A percentile compares a stretch with the other conserved stretches of the same genome.
Conservation (phyloP, 345 rosid genomes). For the Aegle marmelos region DNA sequence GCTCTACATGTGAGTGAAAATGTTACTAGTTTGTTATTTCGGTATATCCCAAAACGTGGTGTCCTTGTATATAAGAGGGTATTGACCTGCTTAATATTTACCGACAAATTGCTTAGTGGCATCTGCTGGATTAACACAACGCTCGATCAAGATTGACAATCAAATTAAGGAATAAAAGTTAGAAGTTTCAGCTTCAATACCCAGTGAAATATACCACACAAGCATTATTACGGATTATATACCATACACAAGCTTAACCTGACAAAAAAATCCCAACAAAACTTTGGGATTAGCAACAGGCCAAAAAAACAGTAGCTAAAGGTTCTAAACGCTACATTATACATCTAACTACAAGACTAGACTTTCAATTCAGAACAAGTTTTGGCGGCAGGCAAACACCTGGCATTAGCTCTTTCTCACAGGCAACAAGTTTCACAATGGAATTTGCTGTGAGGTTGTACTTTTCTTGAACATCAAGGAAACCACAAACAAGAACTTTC, state of each 20-base stretch:
- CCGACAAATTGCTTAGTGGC: no score
- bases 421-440: constrained; percentile 40
- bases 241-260: constrained; percentile 17
- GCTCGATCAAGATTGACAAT: background rate
- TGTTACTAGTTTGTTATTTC: no score
- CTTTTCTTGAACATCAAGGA: constrained; percentile 36
- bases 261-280: constrained; percentile 22
- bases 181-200: background rate
- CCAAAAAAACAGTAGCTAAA: constrained; percentile 8
- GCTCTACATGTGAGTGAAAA: no score
- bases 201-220: background rate
- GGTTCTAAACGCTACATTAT: constrained; percentile 19
- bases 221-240: constrained; percentile 11
- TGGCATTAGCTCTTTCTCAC: constrained; percentile 19
- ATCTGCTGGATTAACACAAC: no score
- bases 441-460: constrained; percentile 34
- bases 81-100: no score
- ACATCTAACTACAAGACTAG: constrained; percentile 20
- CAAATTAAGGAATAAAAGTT: background rate
- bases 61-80: no score
- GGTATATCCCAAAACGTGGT: no score
- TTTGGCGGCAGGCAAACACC: constrained; percentile 30
- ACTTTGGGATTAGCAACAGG: constrained; percentile 22
- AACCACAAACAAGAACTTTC: constrained; percentile 40
- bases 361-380: constrained; percentile 23